These are phyloP conservation scores for Rhypophila decipiens DNA, from an alignment of 495 filamentous ascomycete species.

Conservation along the genomic window DNA sequence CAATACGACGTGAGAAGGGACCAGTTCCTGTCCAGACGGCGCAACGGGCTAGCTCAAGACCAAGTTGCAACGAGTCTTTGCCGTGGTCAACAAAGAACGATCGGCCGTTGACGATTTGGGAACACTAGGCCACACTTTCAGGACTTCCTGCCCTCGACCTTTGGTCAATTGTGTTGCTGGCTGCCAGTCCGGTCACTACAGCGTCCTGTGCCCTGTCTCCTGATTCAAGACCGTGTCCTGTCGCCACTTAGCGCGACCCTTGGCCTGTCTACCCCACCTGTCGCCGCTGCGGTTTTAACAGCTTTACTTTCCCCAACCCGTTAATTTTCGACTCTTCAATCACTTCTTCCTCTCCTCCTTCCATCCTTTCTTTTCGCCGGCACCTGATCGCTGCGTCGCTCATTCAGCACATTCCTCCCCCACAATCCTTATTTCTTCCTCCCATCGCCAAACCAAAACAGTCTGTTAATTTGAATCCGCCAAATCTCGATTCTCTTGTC, in stretches of 20 bases:
- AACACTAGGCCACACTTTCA: background rate
- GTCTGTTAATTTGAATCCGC: slow-evolving; percentile 17
- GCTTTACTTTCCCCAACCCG: slow-evolving; percentile 3
- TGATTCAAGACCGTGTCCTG: background rate
- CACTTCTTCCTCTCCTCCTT: slow-evolving; percentile 17
- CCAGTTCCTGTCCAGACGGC: background rate
- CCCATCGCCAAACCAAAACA: slow-evolving; percentile 8
- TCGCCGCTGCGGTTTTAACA: background rate
- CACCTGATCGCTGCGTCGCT: slow-evolving; percentile 19
- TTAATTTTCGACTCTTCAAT: too few species aligned
- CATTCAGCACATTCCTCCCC: slow-evolving; percentile 29
- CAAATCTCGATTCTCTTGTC: background rate
- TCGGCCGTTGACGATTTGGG: background rate
- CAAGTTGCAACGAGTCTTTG: background rate
- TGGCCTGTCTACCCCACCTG: background rate
- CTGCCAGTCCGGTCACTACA: background rate
- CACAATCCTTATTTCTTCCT: slow-evolving; percentile 17
- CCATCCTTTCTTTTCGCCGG: slow-evolving; percentile 13
- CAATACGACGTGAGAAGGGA: background rate
- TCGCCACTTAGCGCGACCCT: slow-evolving; percentile 8
- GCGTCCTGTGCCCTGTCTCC: background rate
- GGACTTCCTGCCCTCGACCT: background rate
- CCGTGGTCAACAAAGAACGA: background rate
- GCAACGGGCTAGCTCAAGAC: background rate
- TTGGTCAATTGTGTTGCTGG: background rate